These are phyloP conservation scores for Globisporangium cylindrosporum DNA, from an alignment of 352 stramenopile genomes.

Conservation along the genomic window DNA sequence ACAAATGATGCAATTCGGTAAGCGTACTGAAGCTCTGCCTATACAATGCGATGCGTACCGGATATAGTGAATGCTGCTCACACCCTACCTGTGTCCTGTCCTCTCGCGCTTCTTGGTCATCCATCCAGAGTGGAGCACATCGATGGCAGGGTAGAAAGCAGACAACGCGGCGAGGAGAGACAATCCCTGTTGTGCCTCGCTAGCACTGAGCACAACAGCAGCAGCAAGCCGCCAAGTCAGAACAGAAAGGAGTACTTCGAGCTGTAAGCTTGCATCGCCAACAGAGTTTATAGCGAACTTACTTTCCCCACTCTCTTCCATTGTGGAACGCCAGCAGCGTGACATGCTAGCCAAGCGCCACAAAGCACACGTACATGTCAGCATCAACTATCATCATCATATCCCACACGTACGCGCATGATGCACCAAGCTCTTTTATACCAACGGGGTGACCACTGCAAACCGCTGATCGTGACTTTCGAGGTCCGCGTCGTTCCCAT, in stretches of 20 bases:
- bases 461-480: constrained; percentile 75
- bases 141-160: constrained; percentile 71
- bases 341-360: constrained; percentile 41
- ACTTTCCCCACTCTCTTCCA: constrained; percentile 64
- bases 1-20: neutral
- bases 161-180: constrained; percentile 72
- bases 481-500: constrained; percentile 47
- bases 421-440: constrained; percentile 20
- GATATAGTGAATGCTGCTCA: neutral
- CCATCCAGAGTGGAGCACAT: constrained; percentile 63
- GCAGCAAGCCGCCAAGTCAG: neutral
- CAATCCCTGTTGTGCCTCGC: constrained; percentile 73
- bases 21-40: neutral
- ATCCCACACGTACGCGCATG: neutral
- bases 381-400: neutral
- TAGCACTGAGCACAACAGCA: constrained; percentile 30
- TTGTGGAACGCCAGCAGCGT: constrained; percentile 75
- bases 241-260: neutral
- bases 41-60: neutral
- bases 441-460: constrained; percentile 63
- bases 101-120: constrained; percentile 78
- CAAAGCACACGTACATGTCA: neutral
- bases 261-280: too few relatives aligned
- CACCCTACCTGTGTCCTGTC: constrained; percentile 47
- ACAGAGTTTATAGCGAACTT: constrained; percentile 1